phyloP scores from a whole-genome alignment of 1,139 yeast species.

The Yamadazyma songkhlaensis region DNA sequence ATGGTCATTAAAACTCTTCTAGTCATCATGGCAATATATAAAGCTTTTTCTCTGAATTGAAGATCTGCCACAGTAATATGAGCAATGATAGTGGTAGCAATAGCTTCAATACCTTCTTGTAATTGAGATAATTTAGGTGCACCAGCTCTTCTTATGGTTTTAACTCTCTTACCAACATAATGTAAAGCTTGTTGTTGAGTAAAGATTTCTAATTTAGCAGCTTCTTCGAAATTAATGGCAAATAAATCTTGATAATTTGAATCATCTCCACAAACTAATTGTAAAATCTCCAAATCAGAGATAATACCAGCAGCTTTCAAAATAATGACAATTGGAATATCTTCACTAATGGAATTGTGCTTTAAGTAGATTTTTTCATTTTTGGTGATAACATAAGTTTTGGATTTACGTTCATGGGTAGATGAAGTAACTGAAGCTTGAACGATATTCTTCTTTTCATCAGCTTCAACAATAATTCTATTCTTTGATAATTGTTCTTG shows the following conservation, averaged over 20 bases:
- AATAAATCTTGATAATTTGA: constrained; percentile 87
- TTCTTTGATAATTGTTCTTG: constrained; percentile 97
- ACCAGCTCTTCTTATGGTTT: constrained; percentile 83
- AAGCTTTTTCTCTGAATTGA: constrained; percentile 90
- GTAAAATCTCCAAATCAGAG: constrained; percentile 90
- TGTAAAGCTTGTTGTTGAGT: constrained; percentile 94
- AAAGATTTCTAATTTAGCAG: constrained; percentile 78
- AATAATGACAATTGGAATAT: constrained; percentile 89
- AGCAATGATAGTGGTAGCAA: constrained; percentile 95
- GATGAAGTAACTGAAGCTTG: constrained; percentile 98
- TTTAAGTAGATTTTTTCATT: constrained; percentile 86
- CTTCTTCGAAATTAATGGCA: constrained; percentile 91
- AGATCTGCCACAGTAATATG: constrained; percentile 84
- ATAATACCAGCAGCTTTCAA: constrained; percentile 94
- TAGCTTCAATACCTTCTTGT: constrained; percentile 97
- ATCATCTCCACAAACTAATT: constrained; percentile 88
- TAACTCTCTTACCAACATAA: constrained; percentile 86
- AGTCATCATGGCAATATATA: constrained; percentile 95
- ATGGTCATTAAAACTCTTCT: constrained; percentile 94
- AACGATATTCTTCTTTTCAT: constrained; percentile 88
- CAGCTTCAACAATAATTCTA: constrained; percentile 97
- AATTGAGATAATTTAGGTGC: constrained; percentile 75
- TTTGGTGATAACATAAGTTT: constrained; percentile 91
- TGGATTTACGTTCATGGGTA: constrained; percentile 96
- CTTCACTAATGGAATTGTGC: constrained; percentile 94